Base-by-base conservation (phyloP, 2,329 filamentous ascomycete species). In the Trichoderma cornu-damae region DNA sequence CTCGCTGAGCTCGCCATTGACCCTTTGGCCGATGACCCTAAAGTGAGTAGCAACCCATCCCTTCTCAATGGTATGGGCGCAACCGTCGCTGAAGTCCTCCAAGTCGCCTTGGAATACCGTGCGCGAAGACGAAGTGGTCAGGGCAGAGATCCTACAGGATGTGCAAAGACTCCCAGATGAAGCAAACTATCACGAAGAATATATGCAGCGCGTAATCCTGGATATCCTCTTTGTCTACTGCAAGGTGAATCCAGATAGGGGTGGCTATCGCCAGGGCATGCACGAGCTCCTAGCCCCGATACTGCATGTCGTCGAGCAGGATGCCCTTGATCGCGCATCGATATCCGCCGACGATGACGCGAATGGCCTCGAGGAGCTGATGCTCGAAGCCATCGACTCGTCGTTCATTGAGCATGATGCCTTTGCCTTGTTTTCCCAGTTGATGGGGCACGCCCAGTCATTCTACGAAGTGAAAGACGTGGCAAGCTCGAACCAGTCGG, bases 251-350 rank as follows among this genome's bases (percentile, higher is more conserved):
- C 90, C 90, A 1, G 85, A 87, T 63, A 80, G 90, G 54, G 90
- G 90, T 14, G 91, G 84, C 16, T 99, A 99, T 69, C 85, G 94
- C n/a, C 94, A 99, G 74, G 94, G 94, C 9, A 99, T 99, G 93
- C 94, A 99, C 69, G 94, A 99, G 73, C 77, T 99, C 42, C 78
- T 97, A 12, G 94, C 94, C 0, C 92, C 94, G 0, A 85, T 99
- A 35, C 76, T 96, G 6, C 90, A 90, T 80, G 88, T 90, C 2
- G 76, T 97, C 5, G 85, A 92, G 64, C 80, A 86, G 64, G 94
- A 99, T 73, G 87, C 92, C 6, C 77, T 96, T 50, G 80, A 89
- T 53, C 70, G 72, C 3, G 64, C 67, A 2, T 67, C 71, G 3
- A 67, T 72, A 42, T 67, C 68, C 1, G 58, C 67, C 26, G 44